These are phyloP conservation scores for Lasiosphaeria ovina DNA, from an alignment of 495 filamentous ascomycete genomes.

Conservation along the genomic window DNA sequence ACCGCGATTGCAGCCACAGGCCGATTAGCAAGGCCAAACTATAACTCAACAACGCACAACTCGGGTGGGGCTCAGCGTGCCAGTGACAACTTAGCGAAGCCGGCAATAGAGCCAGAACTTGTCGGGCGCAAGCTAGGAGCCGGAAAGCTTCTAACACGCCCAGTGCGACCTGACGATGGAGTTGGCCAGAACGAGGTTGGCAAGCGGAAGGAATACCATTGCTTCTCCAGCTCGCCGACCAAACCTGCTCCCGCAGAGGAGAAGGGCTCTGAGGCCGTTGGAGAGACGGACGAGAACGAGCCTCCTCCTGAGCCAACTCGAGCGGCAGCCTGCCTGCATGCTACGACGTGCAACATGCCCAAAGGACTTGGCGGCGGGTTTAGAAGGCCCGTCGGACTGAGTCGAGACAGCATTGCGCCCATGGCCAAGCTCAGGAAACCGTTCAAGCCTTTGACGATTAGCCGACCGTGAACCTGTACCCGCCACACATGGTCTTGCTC, in stretches of 20 bases:
- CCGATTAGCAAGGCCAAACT: neutral
- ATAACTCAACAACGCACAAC: neutral
- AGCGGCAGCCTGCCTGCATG: conserved; percentile 41
- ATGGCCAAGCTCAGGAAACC: conserved; percentile 45
- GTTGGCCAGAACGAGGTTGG: neutral
- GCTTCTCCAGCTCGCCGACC: conserved; percentile 49
- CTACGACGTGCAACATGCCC: conserved; percentile 36
- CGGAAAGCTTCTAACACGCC: conserved; percentile 24
- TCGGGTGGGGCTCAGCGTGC: neutral
- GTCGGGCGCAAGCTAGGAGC: conserved; percentile 37
- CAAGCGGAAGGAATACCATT: conserved; percentile 38
- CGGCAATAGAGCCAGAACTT: conserved; percentile 35
- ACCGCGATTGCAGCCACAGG: conserved; percentile 6
- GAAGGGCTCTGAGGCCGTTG: neutral
- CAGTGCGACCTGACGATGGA: conserved; percentile 16
- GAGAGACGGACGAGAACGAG: conserved; percentile 24
- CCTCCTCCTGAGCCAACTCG: conserved; percentile 31
- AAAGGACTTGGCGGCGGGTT: conserved; percentile 31
- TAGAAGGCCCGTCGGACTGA: conserved; percentile 33
- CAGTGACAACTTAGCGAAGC: conserved; percentile 8
- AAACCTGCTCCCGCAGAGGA: conserved; percentile 19
- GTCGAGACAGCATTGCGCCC: conserved; percentile 33
- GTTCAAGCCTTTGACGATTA: conserved; percentile 49
- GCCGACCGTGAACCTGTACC: conserved; percentile 17
- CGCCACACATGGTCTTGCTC: too few relatives aligned